phyloP scores from a whole-genome alignment of 495 filamentous ascomycete species.

The Polyplosphaeria fusca region DNA sequence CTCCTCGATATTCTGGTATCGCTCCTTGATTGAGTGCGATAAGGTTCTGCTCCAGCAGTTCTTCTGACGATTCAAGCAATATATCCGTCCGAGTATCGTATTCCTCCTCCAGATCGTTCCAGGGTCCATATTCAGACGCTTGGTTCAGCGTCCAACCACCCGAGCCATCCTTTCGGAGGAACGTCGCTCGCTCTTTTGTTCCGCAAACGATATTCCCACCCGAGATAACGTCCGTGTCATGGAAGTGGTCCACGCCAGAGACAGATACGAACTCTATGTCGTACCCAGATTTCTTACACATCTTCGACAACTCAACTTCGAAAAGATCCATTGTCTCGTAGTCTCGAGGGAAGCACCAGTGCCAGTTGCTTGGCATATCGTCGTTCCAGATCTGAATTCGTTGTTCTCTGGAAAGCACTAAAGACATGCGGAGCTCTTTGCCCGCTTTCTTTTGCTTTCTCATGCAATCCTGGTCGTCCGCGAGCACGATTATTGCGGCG shows the following conservation, averaged over 20 bases:
- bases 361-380: constrained; percentile 1
- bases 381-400: background rate
- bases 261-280: background rate
- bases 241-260: background rate
- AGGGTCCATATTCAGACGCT: background rate
- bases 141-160: background rate
- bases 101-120: background rate
- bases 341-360: background rate
- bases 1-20: too few relatives aligned
- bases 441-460: background rate
- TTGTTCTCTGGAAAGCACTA: background rate
- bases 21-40: background rate
- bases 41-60: background rate
- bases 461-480: background rate
- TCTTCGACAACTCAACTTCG: background rate
- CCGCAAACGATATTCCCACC: background rate
- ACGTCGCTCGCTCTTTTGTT: background rate
- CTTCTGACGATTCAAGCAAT: too few relatives aligned
- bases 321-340: background rate
- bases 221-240: background rate
- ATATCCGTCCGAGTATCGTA: background rate
- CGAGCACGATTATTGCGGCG: background rate
- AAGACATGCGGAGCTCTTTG: background rate
- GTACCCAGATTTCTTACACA: background rate
- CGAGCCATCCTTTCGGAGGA: background rate